Evolutionary conservation across 306 rosid genomes (phyloP), one percentile per base, ranked within the genome.

Genomic region (Sicyos edulis): DNA sequence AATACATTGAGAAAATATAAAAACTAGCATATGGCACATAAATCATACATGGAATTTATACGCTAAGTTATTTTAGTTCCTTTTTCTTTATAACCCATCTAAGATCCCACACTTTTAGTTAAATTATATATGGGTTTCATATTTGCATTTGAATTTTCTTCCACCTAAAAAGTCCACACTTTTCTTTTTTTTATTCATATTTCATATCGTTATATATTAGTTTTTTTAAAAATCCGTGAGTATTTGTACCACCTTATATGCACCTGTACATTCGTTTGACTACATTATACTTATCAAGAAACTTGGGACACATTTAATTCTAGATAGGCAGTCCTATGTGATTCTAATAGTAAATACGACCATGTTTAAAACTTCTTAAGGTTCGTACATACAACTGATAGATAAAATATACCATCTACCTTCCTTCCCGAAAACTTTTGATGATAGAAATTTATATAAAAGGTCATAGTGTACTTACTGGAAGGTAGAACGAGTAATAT

Each of bases 401-500:
- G 51, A 3, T 45, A 3, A 47, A 10, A 56, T 10, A 11, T 20
- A 56, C 21, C 62, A 17, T 12, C 2, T 6, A 4, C 14, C 44
- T 64, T 64, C 32, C 17, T 24, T 3, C 42, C 10, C 4, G 16
- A 14, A 57, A 10, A 63, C 29, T 64, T 64, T 11, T 20, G 54
- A 45, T 45, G 40, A 45, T 11, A 11, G 47, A 44, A 21, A 66
- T 13, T 44, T 66, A 15, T 19, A 66, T 66, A 45, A 20, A 16
- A 13, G 34, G 66, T 6, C 3, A 26, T 17, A 74, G 7, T 69
- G 54, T 7, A 77, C 99, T 86, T 76, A 93, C 95, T 10, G 97
- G 97, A 70, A 90, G 96, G 84, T 93, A 93, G 79, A 93, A 91
- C 40, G 99, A 93, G 82, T 93, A 93, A 72, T 93, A 93, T 37